Conservation (phyloP, 148 eudicot species). For the Rhododendron williamsianum region DNA sequence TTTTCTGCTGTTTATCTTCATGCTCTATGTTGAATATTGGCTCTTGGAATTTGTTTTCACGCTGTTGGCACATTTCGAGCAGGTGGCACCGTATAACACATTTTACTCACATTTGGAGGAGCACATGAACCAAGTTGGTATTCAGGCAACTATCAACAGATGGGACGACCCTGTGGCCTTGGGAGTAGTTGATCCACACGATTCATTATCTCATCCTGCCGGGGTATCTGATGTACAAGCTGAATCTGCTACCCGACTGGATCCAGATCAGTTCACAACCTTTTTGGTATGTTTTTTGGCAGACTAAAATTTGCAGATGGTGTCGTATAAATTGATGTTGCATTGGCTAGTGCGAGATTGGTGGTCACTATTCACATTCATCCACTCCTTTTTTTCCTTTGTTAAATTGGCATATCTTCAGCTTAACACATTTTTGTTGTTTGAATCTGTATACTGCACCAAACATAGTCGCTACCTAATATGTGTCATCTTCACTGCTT, state of each 20-base stretch:
- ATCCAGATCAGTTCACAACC: constrained; percentile 85
- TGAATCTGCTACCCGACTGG: constrained; percentile 79
- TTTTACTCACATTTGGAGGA: constrained; percentile 89
- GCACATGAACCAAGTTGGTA: constrained; percentile 82
- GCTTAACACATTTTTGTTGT: neutral
- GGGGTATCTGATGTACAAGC: constrained; percentile 94
- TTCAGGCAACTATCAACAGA: constrained; percentile 66
- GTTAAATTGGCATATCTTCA: neutral
- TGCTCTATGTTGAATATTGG: constrained; percentile 1
- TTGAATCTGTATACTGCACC: neutral
- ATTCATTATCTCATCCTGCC: constrained; percentile 90
- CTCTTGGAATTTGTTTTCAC: neutral
- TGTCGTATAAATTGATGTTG: neutral
- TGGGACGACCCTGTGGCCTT: constrained; percentile 89
- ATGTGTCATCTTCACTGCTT: neutral
- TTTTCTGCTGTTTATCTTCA: neutral
- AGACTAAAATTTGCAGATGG: neutral
- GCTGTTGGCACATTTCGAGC: constrained; percentile 3
- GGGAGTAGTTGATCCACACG: constrained; percentile 94
- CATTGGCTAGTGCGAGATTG: neutral
- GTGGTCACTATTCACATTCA: neutral
- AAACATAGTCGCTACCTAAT: neutral
- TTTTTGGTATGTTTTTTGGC: constrained; percentile 57
- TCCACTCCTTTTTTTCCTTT: neutral
- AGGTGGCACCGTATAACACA: constrained; percentile 98